These are phyloP conservation scores for Komagataella mondaviorum DNA, from an alignment of 805 yeast genomes.

Conservation along the genomic window DNA sequence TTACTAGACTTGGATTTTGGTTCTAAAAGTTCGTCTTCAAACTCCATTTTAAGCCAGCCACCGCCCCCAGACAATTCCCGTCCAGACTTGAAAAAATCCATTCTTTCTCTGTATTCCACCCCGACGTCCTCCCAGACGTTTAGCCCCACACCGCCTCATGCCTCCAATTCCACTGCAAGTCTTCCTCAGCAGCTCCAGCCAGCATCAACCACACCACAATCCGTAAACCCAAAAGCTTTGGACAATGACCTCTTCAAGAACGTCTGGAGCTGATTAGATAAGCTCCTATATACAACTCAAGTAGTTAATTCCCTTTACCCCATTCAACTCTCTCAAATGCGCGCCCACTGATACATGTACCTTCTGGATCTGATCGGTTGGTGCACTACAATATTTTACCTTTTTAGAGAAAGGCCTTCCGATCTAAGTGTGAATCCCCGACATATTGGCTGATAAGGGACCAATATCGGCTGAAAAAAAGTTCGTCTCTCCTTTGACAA, in stretches of 20 bases:
- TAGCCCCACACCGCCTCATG: constrained; percentile 21
- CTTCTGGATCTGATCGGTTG: neutral
- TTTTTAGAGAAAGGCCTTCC: constrained; percentile 3
- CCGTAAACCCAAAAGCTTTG: constrained; percentile 11
- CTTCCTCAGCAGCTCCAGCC: neutral
- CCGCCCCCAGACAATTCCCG: constrained; percentile 21
- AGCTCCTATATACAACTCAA: neutral
- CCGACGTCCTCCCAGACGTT: constrained; percentile 27
- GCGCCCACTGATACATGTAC: no score
- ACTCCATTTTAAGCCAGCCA: neutral
- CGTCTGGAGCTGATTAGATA: constrained; percentile 31
- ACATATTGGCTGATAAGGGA: neutral
- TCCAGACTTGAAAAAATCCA: constrained; percentile 86
- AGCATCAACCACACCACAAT: constrained; percentile 2
- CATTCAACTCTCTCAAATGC: neutral
- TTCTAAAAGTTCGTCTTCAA: neutral
- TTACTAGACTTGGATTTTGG: constrained; percentile 19
- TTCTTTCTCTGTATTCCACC: constrained; percentile 73
- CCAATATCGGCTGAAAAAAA: neutral
- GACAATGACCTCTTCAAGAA: constrained; percentile 61
- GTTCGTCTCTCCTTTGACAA: neutral
- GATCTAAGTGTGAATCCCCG: neutral
- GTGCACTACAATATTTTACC: neutral
- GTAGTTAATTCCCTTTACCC: neutral
- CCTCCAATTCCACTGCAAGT: constrained; percentile 4